Evolutionary conservation across 352 stramenopile genomes (phyloP).

Genomic region (Phytopythium mirpurense): DNA sequence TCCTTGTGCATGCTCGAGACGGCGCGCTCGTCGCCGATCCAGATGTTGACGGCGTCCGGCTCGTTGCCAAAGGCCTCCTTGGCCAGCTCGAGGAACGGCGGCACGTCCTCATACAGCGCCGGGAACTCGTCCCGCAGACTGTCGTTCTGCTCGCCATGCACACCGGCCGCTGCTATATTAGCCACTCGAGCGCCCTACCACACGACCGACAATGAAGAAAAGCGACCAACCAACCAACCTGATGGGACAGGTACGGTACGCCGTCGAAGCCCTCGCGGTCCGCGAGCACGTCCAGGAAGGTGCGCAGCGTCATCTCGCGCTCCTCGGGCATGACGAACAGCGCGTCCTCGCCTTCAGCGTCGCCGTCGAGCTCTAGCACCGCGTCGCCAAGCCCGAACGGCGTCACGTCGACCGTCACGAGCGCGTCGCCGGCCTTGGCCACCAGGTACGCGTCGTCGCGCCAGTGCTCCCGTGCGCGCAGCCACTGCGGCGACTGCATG

Average conservation of each 20-base stretch:
- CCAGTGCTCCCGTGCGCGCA: slow-evolving; percentile 40
- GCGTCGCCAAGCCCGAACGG: slow-evolving; percentile 70
- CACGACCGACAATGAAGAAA: too few species aligned
- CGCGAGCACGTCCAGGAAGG: slow-evolving; percentile 48
- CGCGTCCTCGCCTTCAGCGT: slow-evolving; percentile 15
- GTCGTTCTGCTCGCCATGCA: slow-evolving; percentile 42
- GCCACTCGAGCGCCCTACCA: too few species aligned
- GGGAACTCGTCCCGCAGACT: slow-evolving; percentile 71
- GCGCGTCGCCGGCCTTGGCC: slow-evolving; percentile 28
- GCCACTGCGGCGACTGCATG: slow-evolving; percentile 57
- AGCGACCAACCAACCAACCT: slow-evolving; percentile 17
- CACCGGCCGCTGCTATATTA: background rate
- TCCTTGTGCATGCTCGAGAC: slow-evolving; percentile 98
- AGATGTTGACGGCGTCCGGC: slow-evolving; percentile 94
- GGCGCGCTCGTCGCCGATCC: slow-evolving; percentile 95
- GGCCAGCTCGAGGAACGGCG: slow-evolving; percentile 45
- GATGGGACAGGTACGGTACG: slow-evolving; percentile 80
- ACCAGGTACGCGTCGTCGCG: slow-evolving; percentile 51
- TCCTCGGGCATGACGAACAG: slow-evolving; percentile 83
- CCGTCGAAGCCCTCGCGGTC: slow-evolving; percentile 57
- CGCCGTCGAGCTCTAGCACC: slow-evolving; percentile 34
- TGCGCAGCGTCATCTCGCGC: slow-evolving; percentile 53
- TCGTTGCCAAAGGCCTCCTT: slow-evolving; percentile 74
- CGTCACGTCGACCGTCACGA: slow-evolving; percentile 74
- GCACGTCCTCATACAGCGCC: slow-evolving; percentile 55